These are phyloP conservation scores for Aegilops longissima DNA, from an alignment of 176 grass and related monocot species.

Conservation along the genomic window DNA sequence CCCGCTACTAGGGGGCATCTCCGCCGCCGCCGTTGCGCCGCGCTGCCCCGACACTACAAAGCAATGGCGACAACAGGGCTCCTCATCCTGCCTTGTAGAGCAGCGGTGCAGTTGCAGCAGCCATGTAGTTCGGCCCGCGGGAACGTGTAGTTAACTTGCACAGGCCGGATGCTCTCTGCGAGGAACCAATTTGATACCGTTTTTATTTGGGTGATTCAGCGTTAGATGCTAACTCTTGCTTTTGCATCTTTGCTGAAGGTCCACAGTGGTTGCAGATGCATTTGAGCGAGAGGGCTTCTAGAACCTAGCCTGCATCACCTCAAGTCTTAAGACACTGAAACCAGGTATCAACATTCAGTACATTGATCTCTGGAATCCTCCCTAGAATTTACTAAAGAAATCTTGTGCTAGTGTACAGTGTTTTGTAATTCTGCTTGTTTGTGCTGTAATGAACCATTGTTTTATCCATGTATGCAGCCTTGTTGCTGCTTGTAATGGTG, in stretches of 20 bases:
- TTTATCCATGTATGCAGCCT: no score
- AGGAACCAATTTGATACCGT: no score
- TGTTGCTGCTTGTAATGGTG: no score
- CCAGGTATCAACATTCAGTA: conserved; percentile 44
- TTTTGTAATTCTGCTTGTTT: neutral
- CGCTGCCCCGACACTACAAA: no score
- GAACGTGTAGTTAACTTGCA: no score
- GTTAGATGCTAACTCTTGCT: neutral
- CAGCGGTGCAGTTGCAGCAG: no score
- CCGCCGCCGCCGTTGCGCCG: no score
- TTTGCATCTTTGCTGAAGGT: conserved; percentile 9
- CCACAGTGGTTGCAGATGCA: conserved; percentile 54
- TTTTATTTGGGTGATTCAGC: neutral
- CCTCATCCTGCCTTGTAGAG: no score
- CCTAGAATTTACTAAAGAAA: neutral
- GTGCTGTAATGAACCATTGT: neutral
- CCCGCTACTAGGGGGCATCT: no score
- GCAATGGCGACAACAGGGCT: no score
- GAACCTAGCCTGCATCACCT: conserved; percentile 75
- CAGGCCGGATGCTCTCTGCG: no score
- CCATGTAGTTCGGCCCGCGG: no score
- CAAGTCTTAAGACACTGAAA: conserved; percentile 77
- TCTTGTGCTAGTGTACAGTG: neutral
- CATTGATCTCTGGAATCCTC: neutral
- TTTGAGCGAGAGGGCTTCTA: conserved; percentile 77